These are phyloP conservation scores for Globisporangium ultimum DNA, from an alignment of 352 stramenopile species.

Conservation along the genomic window DNA sequence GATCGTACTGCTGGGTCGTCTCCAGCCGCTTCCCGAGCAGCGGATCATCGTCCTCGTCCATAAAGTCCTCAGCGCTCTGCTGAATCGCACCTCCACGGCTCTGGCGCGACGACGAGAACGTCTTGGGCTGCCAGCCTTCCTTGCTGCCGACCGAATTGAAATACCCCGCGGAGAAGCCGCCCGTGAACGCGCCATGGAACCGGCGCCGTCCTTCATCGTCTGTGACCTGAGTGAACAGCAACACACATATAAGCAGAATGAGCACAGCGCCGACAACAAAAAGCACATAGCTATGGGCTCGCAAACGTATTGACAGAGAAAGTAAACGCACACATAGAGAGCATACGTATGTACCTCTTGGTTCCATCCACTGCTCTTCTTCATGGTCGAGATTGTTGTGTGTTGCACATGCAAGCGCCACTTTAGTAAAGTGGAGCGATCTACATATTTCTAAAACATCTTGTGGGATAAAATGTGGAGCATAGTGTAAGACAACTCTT, in stretches of 20 bases:
- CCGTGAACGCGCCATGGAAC: constrained; percentile 94
- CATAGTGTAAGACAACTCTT: too few species aligned
- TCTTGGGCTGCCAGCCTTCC: constrained; percentile 84
- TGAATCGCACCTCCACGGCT: constrained; percentile 24
- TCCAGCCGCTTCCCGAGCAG: constrained; percentile 79
- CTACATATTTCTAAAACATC: neutral
- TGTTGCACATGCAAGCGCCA: neutral
- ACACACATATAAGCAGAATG: neutral
- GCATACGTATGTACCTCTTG: constrained; percentile 53
- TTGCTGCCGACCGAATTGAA: constrained; percentile 92
- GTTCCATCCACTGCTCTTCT: constrained; percentile 43
- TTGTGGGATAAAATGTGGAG: too few species aligned
- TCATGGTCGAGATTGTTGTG: constrained; percentile 25
- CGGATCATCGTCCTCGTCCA: constrained; percentile 93
- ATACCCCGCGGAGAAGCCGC: constrained; percentile 92
- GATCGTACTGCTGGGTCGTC: constrained; percentile 64
- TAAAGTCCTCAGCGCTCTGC: constrained; percentile 90
- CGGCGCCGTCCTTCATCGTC: constrained; percentile 69
- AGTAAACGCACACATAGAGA: neutral
- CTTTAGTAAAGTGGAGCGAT: neutral
- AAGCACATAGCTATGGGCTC: neutral
- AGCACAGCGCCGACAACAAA: too few species aligned
- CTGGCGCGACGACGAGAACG: constrained; percentile 79
- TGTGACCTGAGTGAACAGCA: constrained; percentile 37
- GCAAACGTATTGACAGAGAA: neutral